Conservation (phyloP, 202 grass and related monocot genomes). For the Dendrocalamus latiflorus region DNA sequence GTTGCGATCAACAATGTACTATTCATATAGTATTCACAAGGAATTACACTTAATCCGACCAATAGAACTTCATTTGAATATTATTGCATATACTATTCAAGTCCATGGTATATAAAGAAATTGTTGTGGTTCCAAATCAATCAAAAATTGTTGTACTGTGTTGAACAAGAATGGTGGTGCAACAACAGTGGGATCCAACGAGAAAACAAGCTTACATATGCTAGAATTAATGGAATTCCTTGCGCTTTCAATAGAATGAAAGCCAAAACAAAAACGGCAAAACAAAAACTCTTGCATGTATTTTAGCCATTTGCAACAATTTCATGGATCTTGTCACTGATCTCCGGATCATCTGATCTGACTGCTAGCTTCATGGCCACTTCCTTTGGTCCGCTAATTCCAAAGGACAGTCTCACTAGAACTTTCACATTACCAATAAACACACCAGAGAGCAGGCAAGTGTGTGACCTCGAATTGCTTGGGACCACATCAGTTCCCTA, state of each 20-base stretch:
- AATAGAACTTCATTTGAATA: slow-evolving; percentile 3
- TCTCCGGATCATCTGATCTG: too few relatives aligned
- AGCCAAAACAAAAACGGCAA: slow-evolving; percentile 33
- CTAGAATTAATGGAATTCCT: slow-evolving; percentile 49
- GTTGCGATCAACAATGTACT: background rate
- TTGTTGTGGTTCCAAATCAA: too few relatives aligned
- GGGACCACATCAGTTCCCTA: slow-evolving; percentile 86
- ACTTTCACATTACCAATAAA: slow-evolving; percentile 86
- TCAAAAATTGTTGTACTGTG: slow-evolving; percentile 12
- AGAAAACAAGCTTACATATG: slow-evolving; percentile 38
- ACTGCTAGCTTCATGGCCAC: slow-evolving; percentile 96
- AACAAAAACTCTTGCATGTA: slow-evolving; percentile 3
- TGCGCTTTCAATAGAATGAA: slow-evolving; percentile 25
- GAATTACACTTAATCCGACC: background rate
- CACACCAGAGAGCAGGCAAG: too few relatives aligned
- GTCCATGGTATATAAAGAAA: too few relatives aligned
- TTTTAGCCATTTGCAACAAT: slow-evolving; percentile 84
- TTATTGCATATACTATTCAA: too few relatives aligned
- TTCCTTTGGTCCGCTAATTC: slow-evolving; percentile 88
- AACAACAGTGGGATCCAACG: slow-evolving; percentile 27
- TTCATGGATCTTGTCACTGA: slow-evolving; percentile 92
- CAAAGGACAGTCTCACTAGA: slow-evolving; percentile 79
- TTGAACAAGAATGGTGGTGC: slow-evolving; percentile 17
- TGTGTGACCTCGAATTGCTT: slow-evolving; percentile 93
- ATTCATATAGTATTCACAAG: background rate